Evolutionary conservation across 2,329 filamentous ascomycete species (phyloP).

Genomic region (Talaromyces albobiverticillius): DNA sequence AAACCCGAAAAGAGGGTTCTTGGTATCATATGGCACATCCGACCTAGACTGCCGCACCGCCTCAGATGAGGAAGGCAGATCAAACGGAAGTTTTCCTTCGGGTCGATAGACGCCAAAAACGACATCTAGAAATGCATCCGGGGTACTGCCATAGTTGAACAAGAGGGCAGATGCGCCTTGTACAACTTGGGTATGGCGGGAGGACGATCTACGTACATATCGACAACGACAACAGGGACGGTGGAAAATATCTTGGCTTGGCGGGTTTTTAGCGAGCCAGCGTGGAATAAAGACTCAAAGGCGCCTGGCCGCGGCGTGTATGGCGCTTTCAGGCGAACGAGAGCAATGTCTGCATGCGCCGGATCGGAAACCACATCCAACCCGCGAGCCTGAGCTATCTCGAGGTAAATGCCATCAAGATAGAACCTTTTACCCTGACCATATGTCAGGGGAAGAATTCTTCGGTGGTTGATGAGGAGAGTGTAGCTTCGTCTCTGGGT

Average conservation of each 20-base stretch:
- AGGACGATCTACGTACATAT: background rate
- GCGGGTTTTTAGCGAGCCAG: background rate
- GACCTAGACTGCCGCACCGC: conserved; percentile 34
- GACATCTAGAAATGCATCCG: conserved; percentile 43
- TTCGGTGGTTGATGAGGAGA: conserved; percentile 57
- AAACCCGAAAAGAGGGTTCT: background rate
- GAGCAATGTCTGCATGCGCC: background rate
- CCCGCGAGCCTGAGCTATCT: background rate
- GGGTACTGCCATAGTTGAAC: background rate
- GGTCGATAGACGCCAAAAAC: conserved; percentile 35
- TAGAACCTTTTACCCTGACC: background rate
- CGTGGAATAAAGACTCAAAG: background rate
- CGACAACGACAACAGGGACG: background rate
- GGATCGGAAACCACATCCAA: background rate
- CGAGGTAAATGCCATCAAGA: background rate
- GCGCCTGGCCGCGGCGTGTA: background rate
- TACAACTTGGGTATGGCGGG: conserved; percentile 40
- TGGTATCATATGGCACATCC: background rate
- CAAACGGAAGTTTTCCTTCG: conserved; percentile 46
- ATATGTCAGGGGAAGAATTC: conserved; percentile 55
- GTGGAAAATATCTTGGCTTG: background rate
- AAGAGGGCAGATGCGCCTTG: conserved; percentile 19
- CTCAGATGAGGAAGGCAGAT: conserved; percentile 44
- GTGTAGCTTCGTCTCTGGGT: conserved; percentile 63
- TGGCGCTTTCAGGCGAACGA: background rate